Conservation (phyloP, 768 basidiomycete genomes). For the Russula vinacea region DNA sequence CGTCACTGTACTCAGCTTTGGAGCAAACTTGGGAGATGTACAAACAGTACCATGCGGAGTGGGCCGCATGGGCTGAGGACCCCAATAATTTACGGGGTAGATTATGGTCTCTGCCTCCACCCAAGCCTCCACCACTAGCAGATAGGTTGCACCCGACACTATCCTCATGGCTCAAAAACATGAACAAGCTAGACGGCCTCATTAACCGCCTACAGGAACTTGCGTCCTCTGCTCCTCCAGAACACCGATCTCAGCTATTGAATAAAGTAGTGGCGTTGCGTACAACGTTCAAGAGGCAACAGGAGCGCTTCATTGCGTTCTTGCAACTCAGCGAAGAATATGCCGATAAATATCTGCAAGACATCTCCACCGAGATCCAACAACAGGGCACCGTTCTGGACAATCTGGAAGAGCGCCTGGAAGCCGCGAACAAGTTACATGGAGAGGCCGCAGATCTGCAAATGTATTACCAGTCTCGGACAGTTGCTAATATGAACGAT, state of each 20-base stretch:
- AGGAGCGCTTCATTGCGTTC: background rate
- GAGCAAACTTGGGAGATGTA: too few relatives aligned
- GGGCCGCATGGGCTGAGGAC: too few relatives aligned
- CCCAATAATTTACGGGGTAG: too few relatives aligned
- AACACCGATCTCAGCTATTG: background rate
- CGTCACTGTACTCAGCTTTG: too few relatives aligned
- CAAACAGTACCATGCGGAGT: too few relatives aligned
- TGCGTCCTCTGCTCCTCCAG: background rate
- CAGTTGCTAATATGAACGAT: background rate
- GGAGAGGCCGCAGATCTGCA: background rate
- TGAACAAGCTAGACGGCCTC: background rate
- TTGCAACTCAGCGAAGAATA: background rate
- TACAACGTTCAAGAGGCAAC: background rate
- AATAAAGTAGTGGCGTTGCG: background rate
- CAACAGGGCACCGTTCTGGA: background rate
- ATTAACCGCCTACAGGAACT: background rate
- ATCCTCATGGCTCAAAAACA: background rate
- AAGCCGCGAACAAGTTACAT: background rate
- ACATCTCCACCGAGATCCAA: constrained; percentile 4
- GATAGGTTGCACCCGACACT: background rate
- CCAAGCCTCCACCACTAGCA: too few relatives aligned
- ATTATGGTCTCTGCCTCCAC: too few relatives aligned
- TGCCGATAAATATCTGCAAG: background rate
- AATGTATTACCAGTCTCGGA: background rate
- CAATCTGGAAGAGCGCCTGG: background rate